Base-by-base conservation (phyloP, 768 basidiomycete species). In the Tricholoma sp. region DNA sequence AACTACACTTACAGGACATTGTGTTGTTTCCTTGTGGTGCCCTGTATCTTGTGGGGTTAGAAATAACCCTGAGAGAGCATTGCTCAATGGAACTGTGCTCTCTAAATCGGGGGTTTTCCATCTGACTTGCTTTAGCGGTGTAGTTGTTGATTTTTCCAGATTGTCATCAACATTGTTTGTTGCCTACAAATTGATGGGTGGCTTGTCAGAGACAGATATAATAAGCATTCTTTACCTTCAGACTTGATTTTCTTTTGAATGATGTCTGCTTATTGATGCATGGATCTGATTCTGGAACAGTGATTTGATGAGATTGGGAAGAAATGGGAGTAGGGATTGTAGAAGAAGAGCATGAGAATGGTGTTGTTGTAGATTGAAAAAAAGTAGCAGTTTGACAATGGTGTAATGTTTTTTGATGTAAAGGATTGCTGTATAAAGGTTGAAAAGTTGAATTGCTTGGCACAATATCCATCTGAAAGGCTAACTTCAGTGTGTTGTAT, bases 401-500 rank as follows among this genome's bases (percentile, higher is more conserved):
- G 9, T 12, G 11, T 7, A 21, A 43, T 43, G 19, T 43, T 1
- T 8, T 31, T 34, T 52, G 43, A n/a, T 63, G 32, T n/a, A 51
- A 41, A n/a, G 59, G 57, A n/a, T 59, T 59, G 21, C 32, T 24
- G 7, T 47, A n/a, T 8, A 50, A 45, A 24, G 54, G 51, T 4
- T 51, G 32, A 35, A 54, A 54, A 2, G n/a, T 10, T 24, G 31
- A 19, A 19, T 58, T 54, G 1, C 22, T 11, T 1, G 39, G n/a
- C 41, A 49, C 45, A 4, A 12, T 22, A 24, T 54, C 16, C 14
- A 18, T 16, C 27, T 29, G n/a, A n/a, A 12, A 50, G 29, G 29
- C n/a, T 4, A 31, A 18, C 47, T 50, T 50, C 5, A 31, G 27
- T 49, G 12, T 24, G 12, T 12, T 24, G 8, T 21, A 37, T 19